Evolutionary conservation across 768 basidiomycete species (phyloP).

Genomic region (Kwoniella heveanensis): DNA sequence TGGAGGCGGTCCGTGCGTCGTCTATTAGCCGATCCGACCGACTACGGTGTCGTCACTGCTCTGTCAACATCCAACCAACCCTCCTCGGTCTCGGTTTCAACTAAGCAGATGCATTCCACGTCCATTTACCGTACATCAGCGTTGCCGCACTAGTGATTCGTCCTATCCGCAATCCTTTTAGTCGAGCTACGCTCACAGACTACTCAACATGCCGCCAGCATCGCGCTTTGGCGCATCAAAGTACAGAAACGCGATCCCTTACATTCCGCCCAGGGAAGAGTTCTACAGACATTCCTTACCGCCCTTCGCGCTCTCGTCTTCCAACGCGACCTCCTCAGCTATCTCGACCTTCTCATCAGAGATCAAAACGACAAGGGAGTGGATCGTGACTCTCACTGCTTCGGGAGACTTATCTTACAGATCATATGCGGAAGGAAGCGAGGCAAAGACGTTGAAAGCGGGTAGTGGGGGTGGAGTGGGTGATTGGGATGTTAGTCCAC

Average conservation of each 20-base stretch:
- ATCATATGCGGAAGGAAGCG: slow-evolving; percentile 17
- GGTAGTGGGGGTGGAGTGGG: slow-evolving; percentile 41
- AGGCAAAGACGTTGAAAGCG: slow-evolving; percentile 22
- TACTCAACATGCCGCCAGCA: slow-evolving; percentile 4
- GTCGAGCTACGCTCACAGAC: no score
- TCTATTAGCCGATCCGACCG: neutral
- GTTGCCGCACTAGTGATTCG: no score
- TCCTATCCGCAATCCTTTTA: no score
- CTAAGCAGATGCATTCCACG: no score
- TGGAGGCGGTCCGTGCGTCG: neutral
- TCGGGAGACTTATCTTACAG: slow-evolving; percentile 37
- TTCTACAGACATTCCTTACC: slow-evolving; percentile 37
- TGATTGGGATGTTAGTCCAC: slow-evolving; percentile 43
- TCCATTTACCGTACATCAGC: no score
- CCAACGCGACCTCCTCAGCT: slow-evolving; percentile 16
- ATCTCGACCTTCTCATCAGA: slow-evolving; percentile 39
- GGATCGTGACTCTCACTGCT: slow-evolving; percentile 38
- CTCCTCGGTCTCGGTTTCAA: no score
- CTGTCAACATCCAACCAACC: no score
- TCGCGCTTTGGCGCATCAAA: slow-evolving; percentile 44
- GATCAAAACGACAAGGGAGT: slow-evolving; percentile 40
- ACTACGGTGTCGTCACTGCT: neutral
- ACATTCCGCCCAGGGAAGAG: slow-evolving; percentile 32
- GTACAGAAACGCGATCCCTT: slow-evolving; percentile 38
- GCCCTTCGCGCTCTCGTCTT: slow-evolving; percentile 9